Evolutionary conservation across 495 filamentous ascomycete species (phyloP).

Genomic region (Penicillium macrosclerotiorum): DNA sequence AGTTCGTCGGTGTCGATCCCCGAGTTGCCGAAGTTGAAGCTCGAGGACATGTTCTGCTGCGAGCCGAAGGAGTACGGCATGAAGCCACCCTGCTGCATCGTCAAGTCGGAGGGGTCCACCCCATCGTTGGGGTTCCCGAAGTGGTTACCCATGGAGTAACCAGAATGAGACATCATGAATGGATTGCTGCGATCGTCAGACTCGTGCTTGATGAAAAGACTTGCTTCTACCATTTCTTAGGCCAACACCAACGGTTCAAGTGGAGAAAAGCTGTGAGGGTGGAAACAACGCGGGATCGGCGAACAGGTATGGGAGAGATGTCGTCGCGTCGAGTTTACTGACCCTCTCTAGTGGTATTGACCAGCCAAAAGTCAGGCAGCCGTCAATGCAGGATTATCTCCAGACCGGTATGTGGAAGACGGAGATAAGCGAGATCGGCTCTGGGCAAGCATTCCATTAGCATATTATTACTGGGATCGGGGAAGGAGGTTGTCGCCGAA

Average conservation of each 20-base stretch:
- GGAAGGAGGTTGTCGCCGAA: neutral
- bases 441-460: too few relatives aligned
- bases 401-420: slow-evolving; percentile 1
- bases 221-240: slow-evolving; percentile 40
- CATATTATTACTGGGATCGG: neutral
- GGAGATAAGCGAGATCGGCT: slow-evolving; percentile 8
- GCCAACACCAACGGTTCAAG: slow-evolving; percentile 5
- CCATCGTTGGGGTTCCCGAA: slow-evolving; percentile 62
- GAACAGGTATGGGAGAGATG: slow-evolving; percentile 11
- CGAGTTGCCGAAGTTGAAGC: slow-evolving; percentile 54
- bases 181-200: slow-evolving; percentile 61
- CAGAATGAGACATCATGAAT: slow-evolving; percentile 55
- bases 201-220: slow-evolving; percentile 77
- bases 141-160: slow-evolving; percentile 64
- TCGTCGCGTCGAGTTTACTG: slow-evolving; percentile 21
- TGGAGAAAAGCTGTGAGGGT: neutral
- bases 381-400: slow-evolving; percentile 8
- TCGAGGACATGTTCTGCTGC: slow-evolving; percentile 51
- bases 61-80: slow-evolving; percentile 49
- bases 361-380: slow-evolving; percentile 8
- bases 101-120: slow-evolving; percentile 85
- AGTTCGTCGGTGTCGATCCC: slow-evolving; percentile 55
- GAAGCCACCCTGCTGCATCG: slow-evolving; percentile 59
- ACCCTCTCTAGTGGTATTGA: slow-evolving; percentile 21
- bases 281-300: neutral